Evolutionary conservation across 106 monocot species (phyloP).

Genomic region (Dendrobium catenatum): DNA sequence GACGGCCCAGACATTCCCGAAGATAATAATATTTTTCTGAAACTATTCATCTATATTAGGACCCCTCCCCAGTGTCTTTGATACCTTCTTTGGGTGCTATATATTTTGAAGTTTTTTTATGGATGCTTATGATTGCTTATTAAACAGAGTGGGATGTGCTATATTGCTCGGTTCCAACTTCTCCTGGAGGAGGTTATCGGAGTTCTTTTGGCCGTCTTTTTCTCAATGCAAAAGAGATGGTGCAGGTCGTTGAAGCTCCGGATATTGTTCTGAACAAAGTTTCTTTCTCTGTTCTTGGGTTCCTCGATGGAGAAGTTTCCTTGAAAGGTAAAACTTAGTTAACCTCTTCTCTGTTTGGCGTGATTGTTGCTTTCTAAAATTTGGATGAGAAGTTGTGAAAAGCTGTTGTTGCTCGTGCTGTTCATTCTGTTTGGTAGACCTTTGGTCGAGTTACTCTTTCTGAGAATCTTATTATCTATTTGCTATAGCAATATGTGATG

Average conservation of each 20-base stretch:
- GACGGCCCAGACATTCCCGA: too few relatives aligned
- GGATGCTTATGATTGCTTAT: neutral
- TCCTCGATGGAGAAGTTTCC: slow-evolving; percentile 75
- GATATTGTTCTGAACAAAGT: slow-evolving; percentile 70
- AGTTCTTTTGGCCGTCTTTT: slow-evolving; percentile 77
- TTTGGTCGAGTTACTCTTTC: too few relatives aligned
- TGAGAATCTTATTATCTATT: neutral
- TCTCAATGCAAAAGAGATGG: slow-evolving; percentile 91
- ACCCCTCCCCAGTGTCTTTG: too few relatives aligned
- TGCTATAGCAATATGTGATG: neutral
- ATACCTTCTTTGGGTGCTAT: neutral
- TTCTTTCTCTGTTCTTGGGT: slow-evolving; percentile 68
- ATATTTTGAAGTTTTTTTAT: neutral
- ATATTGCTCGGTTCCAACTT: slow-evolving; percentile 93
- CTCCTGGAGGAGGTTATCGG: slow-evolving; percentile 88
- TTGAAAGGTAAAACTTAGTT: slow-evolving; percentile 51
- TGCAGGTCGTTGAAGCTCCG: slow-evolving; percentile 82
- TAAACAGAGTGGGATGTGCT: slow-evolving; percentile 81
- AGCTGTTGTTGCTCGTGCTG: too few relatives aligned
- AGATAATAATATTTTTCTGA: too few relatives aligned
- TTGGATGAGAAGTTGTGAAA: too few relatives aligned
- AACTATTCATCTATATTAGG: neutral
- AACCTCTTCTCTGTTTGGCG: neutral
- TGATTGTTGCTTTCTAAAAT: too few relatives aligned
- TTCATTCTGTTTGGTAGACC: too few relatives aligned